These are phyloP conservation scores for Tritrichomonas foetus DNA, from an alignment of 208 protist genomes.

Conservation along the genomic window DNA sequence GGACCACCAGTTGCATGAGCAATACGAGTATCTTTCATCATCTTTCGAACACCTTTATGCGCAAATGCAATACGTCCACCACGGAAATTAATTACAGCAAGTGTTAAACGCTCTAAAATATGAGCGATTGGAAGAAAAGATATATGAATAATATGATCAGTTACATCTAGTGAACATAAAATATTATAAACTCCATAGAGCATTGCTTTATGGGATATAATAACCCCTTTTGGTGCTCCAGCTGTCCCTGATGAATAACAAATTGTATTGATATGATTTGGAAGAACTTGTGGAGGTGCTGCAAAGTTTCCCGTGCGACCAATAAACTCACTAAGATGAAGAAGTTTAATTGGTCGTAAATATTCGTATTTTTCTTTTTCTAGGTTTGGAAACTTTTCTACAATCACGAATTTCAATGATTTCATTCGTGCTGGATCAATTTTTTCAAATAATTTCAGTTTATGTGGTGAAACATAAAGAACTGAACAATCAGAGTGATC, in stretches of 20 bases:
- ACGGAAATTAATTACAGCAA: background rate
- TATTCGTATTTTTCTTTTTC: too few species aligned
- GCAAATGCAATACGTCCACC: constrained; percentile 3
- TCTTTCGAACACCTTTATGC: background rate
- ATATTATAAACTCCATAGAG: background rate
- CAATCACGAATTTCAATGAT: constrained; percentile 16
- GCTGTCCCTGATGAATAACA: constrained; percentile 6
- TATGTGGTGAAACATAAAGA: background rate
- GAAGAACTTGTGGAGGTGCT: background rate
- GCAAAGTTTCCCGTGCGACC: background rate
- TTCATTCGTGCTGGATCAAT: background rate
- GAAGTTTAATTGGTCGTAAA: too few species aligned
- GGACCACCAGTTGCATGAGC: background rate
- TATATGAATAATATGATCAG: background rate
- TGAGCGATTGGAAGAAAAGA: constrained; percentile 4
- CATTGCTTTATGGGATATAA: background rate
- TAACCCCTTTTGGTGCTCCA: constrained; percentile 29
- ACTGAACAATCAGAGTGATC: background rate
- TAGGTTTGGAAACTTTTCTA: background rate
- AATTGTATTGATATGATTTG: background rate
- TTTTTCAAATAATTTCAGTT: background rate
- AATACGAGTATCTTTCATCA: background rate
- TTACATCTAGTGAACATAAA: background rate
- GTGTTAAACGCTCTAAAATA: background rate
- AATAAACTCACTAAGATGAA: too few species aligned